Evolutionary conservation across 2,329 filamentous ascomycete species (phyloP), one percentile per base, ranked within the genome.

Genomic region (Penicillium sp.): DNA sequence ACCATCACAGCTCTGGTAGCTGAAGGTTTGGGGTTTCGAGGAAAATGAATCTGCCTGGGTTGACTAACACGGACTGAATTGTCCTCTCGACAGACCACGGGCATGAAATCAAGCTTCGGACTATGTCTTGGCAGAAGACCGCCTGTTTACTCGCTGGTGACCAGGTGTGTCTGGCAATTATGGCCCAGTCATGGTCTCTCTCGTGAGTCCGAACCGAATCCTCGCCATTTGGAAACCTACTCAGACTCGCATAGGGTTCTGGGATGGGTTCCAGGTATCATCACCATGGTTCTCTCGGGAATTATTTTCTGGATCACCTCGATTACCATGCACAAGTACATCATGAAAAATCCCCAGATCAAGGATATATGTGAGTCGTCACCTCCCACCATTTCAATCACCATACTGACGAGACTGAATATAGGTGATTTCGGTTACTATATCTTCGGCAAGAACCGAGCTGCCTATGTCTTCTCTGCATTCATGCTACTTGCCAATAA

Each of bases 121-220:
- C 75, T 0, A 78, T 78, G 75, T 72, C 75, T 28, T 79, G 76
- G 76, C 74, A 78, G 53, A 77, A 77, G 58, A 75, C 74, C 1
- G 74, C 75, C 6, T 77, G 73, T 67, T 60, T 78, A 31, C 70
- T 78, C 5, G 65, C 62, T 9, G 75, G 75, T 31, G 75, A 78
- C 40, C 75, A 78, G 59, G 75, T 78, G 31, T 78, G 75, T 60
- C 62, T 78, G 4, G 75, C 75, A 25, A 77, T 78, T 55, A 78
- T 77, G 75, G 75, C 75, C 27, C 75, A 78, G 56, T 69, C 74
- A 6, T 78, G 75, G 75, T 76, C 74, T 25, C 67, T 77, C 10
- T 75, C 71, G 70, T 73, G 58, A 59, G 69, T 66, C 15, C 1
- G 3, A 7, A 23, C 28, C 10, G 18, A 3, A 6, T 13, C 6